phyloP scores from a whole-genome alignment of 2,329 filamentous ascomycete species.

The Didymella glomerata region DNA sequence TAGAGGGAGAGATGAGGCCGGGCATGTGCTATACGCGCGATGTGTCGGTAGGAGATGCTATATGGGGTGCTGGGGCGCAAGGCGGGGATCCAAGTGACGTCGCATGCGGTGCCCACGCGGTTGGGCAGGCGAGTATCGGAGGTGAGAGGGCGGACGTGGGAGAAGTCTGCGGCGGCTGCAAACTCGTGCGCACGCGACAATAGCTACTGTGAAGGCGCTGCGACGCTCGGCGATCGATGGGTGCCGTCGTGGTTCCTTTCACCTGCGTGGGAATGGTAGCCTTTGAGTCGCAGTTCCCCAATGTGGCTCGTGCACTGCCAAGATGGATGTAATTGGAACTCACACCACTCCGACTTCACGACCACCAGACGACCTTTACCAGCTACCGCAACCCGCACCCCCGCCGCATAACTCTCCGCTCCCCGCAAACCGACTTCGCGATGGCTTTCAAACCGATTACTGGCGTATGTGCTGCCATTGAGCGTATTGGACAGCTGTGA shows the following conservation, averaged over 20 bases:
- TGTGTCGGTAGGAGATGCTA: conserved; percentile 11
- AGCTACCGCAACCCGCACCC: conserved; percentile 40
- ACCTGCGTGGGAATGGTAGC: conserved; percentile 21
- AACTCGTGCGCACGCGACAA: conserved; percentile 16
- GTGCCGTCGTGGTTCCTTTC: conserved; percentile 26
- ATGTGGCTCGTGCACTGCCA: conserved; percentile 27
- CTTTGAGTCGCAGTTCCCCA: conserved; percentile 31
- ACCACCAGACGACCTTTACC: conserved; percentile 37
- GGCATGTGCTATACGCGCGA: conserved; percentile 41
- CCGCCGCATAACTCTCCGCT: conserved; percentile 43
- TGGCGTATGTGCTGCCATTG: conserved; percentile 57
- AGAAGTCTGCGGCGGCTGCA: conserved; percentile 15
- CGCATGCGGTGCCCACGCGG: conserved; percentile 19
- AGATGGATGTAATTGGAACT: conserved; percentile 14
- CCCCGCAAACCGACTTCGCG: conserved; percentile 34
- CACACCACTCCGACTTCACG: conserved; percentile 45
- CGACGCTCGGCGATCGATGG: conserved; percentile 16
- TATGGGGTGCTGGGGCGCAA: conserved; percentile 22
- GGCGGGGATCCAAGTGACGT: conserved; percentile 24
- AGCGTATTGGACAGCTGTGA: conserved; percentile 23
- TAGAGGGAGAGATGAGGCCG: conserved; percentile 41
- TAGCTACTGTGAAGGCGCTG: conserved; percentile 20
- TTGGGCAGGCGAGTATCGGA: conserved; percentile 8
- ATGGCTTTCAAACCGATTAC: conserved; percentile 62
- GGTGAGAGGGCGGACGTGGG: conserved; percentile 10